Base-by-base conservation (phyloP, 768 basidiomycete species). In the Lactifluus subvellereus region DNA sequence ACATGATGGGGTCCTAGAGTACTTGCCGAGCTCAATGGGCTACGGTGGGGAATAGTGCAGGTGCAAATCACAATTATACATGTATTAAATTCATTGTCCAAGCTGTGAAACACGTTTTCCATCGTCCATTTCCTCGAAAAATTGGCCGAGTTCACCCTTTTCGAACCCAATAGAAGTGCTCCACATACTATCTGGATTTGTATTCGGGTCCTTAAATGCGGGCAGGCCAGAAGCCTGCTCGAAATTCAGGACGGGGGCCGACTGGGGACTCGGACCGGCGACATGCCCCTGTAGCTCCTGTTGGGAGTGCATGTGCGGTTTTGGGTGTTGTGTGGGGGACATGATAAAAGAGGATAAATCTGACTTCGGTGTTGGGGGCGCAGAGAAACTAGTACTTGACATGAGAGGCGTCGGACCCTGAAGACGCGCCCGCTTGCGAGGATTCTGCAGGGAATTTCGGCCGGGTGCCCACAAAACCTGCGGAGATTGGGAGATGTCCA, bases 111-210 rank as follows among this genome's bases (percentile, higher is more conserved):
- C 63, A 35, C 59, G 63, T 33, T 64, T 60, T 30, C 58, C 63
- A 38, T 64, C 63, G 59, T 64, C 58, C 74, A 89, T 79, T 50
- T 81, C 85, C 63, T 88, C 85, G 73, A 90, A 74, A 70, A 83
- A 82, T 62, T 78, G 77, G 45, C 76, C 78, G 86, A 89, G 91
- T 73, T 91, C 89, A 45, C 84, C 83, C 67, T 88, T 85, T 60
- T 83, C 88, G 70, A 91, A 87, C 18, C 86, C 86, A 54, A 85
- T 80, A 42, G 85, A 81, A 16, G 88, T 80, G 48, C 88, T 88
- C 88, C 89, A 91, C 78, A 89, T 85, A 37, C 77, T 77, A 42
- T 79, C 75, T 66, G 87, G 85, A 32, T 82, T 79, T 59, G 87
- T 84, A 32, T 82, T 79, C 59, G 83, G 80, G 38, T 79, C 67